Conservation (phyloP, 495 filamentous ascomycete species). For the Penicillium turbatum region DNA sequence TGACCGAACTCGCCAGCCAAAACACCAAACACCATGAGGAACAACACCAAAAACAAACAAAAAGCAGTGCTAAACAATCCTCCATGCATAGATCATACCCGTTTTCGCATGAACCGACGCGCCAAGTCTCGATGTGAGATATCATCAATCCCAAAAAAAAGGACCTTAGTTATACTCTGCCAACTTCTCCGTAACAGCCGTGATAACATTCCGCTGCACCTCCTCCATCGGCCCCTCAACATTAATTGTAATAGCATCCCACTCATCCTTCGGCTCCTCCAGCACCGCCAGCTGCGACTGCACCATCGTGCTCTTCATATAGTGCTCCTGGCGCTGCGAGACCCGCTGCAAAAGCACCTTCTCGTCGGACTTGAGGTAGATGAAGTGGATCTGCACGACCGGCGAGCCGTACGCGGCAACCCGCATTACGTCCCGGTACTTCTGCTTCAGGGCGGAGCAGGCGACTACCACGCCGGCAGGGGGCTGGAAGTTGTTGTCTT, state of each 20-base stretch:
- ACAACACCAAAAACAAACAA: conserved; percentile 12
- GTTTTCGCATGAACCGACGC: not conserved
- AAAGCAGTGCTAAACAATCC: conserved; percentile 7
- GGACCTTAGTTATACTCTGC: conserved; percentile 27
- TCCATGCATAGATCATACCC: conserved; percentile 9
- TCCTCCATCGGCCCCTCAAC: conserved; percentile 60
- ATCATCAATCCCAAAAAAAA: not conserved
- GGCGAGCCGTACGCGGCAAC: conserved; percentile 76
- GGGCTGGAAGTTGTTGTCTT: conserved; percentile 39
- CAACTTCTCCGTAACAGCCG: conserved; percentile 45
- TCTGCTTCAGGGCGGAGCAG: conserved; percentile 92
- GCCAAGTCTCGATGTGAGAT: not conserved
- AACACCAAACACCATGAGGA: conserved; percentile 9
- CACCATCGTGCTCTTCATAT: conserved; percentile 99
- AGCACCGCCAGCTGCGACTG: conserved; percentile 81
- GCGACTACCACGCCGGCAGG: conserved; percentile 84
- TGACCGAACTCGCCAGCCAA: not conserved
- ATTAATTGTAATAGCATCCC: conserved; percentile 80
- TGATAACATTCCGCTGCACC: conserved; percentile 62
- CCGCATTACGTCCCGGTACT: conserved; percentile 96
- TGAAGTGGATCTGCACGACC: conserved; percentile 80
- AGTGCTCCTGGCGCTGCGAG: conserved; percentile 69
- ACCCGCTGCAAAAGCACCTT: conserved; percentile 72
- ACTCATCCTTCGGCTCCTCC: conserved; percentile 77
- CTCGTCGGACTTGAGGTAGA: conserved; percentile 80